These are phyloP conservation scores for Coniochaeta ligniaria DNA, from an alignment of 2,329 filamentous ascomycete genomes.

Conservation along the genomic window DNA sequence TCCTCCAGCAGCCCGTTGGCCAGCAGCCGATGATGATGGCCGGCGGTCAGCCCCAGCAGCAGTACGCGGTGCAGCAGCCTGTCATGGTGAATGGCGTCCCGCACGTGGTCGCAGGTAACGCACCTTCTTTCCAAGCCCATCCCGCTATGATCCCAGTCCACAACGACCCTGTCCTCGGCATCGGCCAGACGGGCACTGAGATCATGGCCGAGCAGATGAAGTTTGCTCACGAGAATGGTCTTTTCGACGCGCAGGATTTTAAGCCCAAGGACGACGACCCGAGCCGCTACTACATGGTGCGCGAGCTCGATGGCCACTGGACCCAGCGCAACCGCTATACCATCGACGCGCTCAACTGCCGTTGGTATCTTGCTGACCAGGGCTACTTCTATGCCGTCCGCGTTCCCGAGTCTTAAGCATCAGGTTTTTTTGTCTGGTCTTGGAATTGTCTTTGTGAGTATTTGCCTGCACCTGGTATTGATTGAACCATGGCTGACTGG, in stretches of 20 bases:
- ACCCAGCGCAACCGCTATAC: slow-evolving; percentile 51
- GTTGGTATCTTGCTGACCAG: slow-evolving; percentile 52
- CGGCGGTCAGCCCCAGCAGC: not conserved
- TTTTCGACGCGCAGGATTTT: slow-evolving; percentile 54
- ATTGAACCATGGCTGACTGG: not conserved
- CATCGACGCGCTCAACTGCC: slow-evolving; percentile 48
- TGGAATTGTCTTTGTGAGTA: not conserved
- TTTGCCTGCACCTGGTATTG: not conserved
- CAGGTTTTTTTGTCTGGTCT: not conserved
- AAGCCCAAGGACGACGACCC: slow-evolving; percentile 55
- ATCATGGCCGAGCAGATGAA: slow-evolving; percentile 37
- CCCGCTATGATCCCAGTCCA: slow-evolving; percentile 14
- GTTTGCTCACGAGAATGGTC: slow-evolving; percentile 40
- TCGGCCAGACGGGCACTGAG: slow-evolving; percentile 44
- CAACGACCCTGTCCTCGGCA: slow-evolving; percentile 41
- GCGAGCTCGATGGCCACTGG: slow-evolving; percentile 54
- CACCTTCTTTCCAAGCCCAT: slow-evolving; percentile 4
- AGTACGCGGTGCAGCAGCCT: slow-evolving; percentile 4
- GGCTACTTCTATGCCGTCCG: slow-evolving; percentile 57
- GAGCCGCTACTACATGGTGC: slow-evolving; percentile 53
- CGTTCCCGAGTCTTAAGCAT: slow-evolving; percentile 29
- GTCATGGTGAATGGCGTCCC: slow-evolving; percentile 9
- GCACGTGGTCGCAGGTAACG: slow-evolving; percentile 33
- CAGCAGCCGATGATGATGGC: slow-evolving; percentile 9
- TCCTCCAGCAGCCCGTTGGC: slow-evolving; percentile 15